Base-by-base conservation (phyloP, 495 filamentous ascomycete genomes). In the Penicillium malachiteum region DNA sequence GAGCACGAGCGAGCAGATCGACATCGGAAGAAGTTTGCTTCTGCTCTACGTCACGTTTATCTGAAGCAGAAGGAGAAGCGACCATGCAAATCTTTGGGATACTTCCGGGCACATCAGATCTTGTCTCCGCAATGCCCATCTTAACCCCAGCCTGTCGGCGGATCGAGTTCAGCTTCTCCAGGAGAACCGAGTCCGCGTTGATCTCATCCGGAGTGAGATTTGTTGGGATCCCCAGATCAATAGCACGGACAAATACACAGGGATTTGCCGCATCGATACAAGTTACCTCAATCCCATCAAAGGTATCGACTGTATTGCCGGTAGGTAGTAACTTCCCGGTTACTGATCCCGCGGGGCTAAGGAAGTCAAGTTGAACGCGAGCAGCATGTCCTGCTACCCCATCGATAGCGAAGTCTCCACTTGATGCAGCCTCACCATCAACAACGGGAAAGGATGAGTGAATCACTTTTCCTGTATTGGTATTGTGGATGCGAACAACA, bases 11-110 rank as follows among this genome's bases (percentile, higher is more conserved):
- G 12, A 75, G 67, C 13, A 86, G 59, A 62, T 84, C 75, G 5
- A 71, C 63, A 10, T 68, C 31, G 3, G 13, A 42, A 39, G 63
- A 50, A 4, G 65, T 65, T 38, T 67, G 60, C 7, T 61, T 60
- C 42, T 44, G 54, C 43, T 62, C 48, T 5, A 35, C 37, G 44
- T 39, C 50, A 17, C 69, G 57, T 7, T 16, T 53, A 38, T 63
- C 55, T 2, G 21, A 47, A 2, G 39, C 38, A 12, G 50, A 57
- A 3, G 18, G 43, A 32, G 79, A 71, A 4, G 66, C 50, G 0
- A 90, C 74, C 7, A 90, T 55, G 5, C 83, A 78, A 14, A 91
- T 82, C 72, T 89, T 90, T 0, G 87, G 87, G 3, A 88, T 75
- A 55, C 81, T 84, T 41, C 81, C 74, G 0, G 80, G 80, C 5